Percentiles rank a stretch among this genome's conserved stretches.
These are phyloP conservation scores for Perilla frutescens DNA, from an alignment of 257 asterid genomes.

Conservation along the genomic window DNA sequence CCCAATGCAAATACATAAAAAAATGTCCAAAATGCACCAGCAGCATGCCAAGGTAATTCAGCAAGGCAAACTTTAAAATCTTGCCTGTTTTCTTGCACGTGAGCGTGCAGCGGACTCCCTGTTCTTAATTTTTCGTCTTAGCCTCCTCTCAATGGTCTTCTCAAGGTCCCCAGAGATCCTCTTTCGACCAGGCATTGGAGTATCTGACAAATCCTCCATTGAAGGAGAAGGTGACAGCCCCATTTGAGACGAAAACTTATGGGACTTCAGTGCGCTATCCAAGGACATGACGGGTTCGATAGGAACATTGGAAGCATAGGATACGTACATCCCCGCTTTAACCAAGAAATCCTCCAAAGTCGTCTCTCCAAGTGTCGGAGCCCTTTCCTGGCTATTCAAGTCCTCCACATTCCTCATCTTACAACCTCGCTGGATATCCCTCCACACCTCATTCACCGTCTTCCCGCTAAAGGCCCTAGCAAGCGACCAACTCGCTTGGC, in stretches of 20 bases:
- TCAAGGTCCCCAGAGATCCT: conserved; percentile 61
- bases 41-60: conserved; percentile 12
- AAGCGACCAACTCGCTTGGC: conserved; percentile 63
- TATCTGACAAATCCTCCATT: conserved; percentile 61
- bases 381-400: conserved; percentile 38
- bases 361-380: conserved; percentile 69
- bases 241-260: conserved; percentile 47
- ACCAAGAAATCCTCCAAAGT: conserved; percentile 86
- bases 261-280: conserved; percentile 56
- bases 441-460: conserved; percentile 77
- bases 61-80: conserved; percentile 23
- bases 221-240: conserved; percentile 72
- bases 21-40: background rate
- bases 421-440: conserved; percentile 62
- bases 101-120: conserved; percentile 98
- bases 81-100: conserved; percentile 90
- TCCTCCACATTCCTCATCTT: conserved; percentile 46
- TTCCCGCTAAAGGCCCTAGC: conserved; percentile 61
- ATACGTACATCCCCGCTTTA: conserved; percentile 67
- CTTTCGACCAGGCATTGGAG: conserved; percentile 63
- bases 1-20: background rate
- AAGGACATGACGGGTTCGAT: conserved; percentile 63
- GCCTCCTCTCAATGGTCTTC: conserved; percentile 75
- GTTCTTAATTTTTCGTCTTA: conserved; percentile 80
- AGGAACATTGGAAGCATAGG: conserved; percentile 58